Evolutionary conservation across 768 basidiomycete species (phyloP), one percentile per base, ranked within the genome.

Genomic region (Gloeophyllum trabeum): DNA sequence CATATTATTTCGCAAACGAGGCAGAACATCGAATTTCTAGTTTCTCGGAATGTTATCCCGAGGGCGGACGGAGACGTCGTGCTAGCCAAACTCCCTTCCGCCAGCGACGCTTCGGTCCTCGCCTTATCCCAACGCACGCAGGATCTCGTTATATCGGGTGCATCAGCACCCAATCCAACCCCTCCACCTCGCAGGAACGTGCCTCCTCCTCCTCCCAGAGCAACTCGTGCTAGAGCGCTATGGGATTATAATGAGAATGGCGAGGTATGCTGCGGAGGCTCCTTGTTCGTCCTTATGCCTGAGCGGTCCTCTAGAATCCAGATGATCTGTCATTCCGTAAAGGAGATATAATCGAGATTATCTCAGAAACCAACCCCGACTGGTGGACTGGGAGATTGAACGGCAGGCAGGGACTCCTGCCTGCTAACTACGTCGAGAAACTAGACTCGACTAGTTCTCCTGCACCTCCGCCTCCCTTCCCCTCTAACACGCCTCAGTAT

Each of bases 311-410:
- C 7, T 53, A 90, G 83, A 83, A 88, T 50, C 65, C 71, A 10
- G 75, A 81, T n/a, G 90, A 94, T 55, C 67, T 94, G 5, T 73
- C 78, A 1, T 91, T 94, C 68, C 56, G 63, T 21, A 58, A 71
- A 0, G 90, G 87, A 3, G 90, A 92, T 52, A 65, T 76, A 35
- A 73, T 94, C 45, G 83, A 87, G 44, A 70, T 94, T 43, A 56
- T 85, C 32, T 74, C 81, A 44, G 85, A 91, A 55, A 82, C 76
- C 35, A 89, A 91, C 44, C 66, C 66, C 3, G 90, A 92, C 57
- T 92, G 90, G 90, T 94, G 87, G 88, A 75, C 71, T 5, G 89
- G 90, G 20, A 67, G 59, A 46, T 51, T 70, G 43, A 70, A 78
- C 25, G 79, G 79, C 20, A 69, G 63, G 44, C 72, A 79, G 42